Conservation (phyloP, 2,329 filamentous ascomycete species). For the Penicillium griseofulvum region DNA sequence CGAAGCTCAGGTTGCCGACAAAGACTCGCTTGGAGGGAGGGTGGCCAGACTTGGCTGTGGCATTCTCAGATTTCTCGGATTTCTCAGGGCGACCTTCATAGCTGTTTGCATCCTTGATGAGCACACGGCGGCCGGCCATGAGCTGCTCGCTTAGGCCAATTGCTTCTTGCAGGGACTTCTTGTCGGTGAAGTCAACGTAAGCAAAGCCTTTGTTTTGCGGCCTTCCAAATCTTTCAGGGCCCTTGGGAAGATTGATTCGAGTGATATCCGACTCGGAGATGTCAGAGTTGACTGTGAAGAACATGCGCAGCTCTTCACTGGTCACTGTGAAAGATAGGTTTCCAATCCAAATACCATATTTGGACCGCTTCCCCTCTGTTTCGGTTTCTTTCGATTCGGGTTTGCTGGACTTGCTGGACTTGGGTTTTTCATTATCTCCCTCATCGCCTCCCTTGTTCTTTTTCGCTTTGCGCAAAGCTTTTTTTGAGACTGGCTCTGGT, state of each 20-base stretch:
- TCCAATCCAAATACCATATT: slow-evolving; percentile 90
- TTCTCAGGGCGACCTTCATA: slow-evolving; percentile 87
- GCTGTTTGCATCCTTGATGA: slow-evolving; percentile 90
- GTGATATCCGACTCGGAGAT: slow-evolving; percentile 73
- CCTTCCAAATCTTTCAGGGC: slow-evolving; percentile 52
- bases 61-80: slow-evolving; percentile 45
- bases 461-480: slow-evolving; percentile 83
- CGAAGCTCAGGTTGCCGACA: slow-evolving; percentile 84
- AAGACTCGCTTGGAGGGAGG: slow-evolving; percentile 79
- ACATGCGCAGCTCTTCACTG: slow-evolving; percentile 70
- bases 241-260: slow-evolving; percentile 73
- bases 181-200: slow-evolving; percentile 82
- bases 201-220: slow-evolving; percentile 88
- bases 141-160: slow-evolving; percentile 83
- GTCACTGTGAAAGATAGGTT: slow-evolving; percentile 85
- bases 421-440: slow-evolving; percentile 29
- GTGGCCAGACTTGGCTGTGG: slow-evolving; percentile 47
- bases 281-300: slow-evolving; percentile 70
- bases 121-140: slow-evolving; percentile 70
- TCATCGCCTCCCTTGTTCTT: slow-evolving; percentile 50
- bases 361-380: slow-evolving; percentile 57
- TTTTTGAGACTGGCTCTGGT: slow-evolving; percentile 95
- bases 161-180: slow-evolving; percentile 69
- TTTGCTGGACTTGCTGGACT: slow-evolving; percentile 22
- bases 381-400: slow-evolving; percentile 35